Base-by-base conservation (phyloP, 2,329 filamentous ascomycete species). In the Incumbomyces lentus region DNA sequence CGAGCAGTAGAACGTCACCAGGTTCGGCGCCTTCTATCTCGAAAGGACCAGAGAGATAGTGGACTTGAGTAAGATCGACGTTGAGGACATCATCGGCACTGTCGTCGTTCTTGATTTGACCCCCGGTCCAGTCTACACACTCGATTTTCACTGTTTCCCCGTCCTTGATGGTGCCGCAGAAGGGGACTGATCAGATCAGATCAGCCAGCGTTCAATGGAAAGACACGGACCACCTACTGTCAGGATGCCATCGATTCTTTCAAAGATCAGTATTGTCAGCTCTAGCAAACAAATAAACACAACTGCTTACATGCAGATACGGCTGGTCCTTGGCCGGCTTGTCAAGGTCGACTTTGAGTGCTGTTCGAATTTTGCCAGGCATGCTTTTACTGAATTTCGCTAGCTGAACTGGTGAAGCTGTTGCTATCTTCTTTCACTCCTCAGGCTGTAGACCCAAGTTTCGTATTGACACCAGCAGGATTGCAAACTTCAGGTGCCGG, bases 241-340 rank as follows among this genome's bases (percentile, higher is more conserved):
- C 88, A 31, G 89, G 89, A 60, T 95, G 89, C 89, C 88, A 95
- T 63, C 88, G 75, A 60, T 95, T 95, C 84, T 87, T n/a, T 16
- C 47, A 29, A 49, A 34, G 42, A 29, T 44, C 13, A 34, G 16
- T 30, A 37, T 30, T 22, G 33, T 11, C 5, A 14, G 26, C 18
- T 12, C 6, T 18, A 2, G 17, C 5, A 33, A 16, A 16, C 34
- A 18, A 48, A 49, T 58, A 18, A 48, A 49, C 58, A 31, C 11
- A 30, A 12, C 33, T 64, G 78, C 60, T 26, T 71, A 85, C 82
- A 66, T 90, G 85, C 8, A 89, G 67, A 43, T 76, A 75, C 2
- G 75, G 65, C 60, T 90, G 84, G 52, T 86, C 77, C 31, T 73
- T 69, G 4, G 84, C 83, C 30, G 82, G 81, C 61, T 77, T 85